A percentile compares a stretch with the other conserved stretches of the same genome.
Conservation (phyloP, 352 stramenopile genomes). For the Globisporangium paddicum region DNA sequence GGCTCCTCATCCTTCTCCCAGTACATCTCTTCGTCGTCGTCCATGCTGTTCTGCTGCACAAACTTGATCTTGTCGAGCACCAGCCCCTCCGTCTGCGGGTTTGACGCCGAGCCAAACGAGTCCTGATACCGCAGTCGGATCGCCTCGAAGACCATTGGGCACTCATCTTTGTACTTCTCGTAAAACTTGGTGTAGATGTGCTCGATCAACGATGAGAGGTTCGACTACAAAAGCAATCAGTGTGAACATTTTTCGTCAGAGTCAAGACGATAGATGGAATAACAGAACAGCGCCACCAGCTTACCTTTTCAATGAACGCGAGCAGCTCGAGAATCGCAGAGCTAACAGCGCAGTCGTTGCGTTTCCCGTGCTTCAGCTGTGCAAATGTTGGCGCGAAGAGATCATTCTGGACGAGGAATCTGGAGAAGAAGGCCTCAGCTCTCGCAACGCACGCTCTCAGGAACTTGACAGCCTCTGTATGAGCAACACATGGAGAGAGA, state of each 20-base stretch:
- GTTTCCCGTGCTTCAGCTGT: constrained; percentile 43
- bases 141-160: constrained; percentile 66
- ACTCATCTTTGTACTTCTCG: constrained; percentile 61
- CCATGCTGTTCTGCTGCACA: constrained; percentile 45
- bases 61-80: constrained; percentile 43
- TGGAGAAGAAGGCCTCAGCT: constrained; percentile 78
- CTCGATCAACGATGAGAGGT: constrained; percentile 64
- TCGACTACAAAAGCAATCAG: constrained; percentile 26
- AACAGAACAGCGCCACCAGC: background rate
- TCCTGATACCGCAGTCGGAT: constrained; percentile 57
- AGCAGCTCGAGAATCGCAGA: constrained; percentile 75
- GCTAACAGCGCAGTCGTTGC: constrained; percentile 52
- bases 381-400: constrained; percentile 55
- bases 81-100: constrained; percentile 11
- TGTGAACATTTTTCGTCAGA: too few species aligned
- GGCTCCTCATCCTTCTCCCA: constrained; percentile 70
- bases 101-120: constrained; percentile 28
- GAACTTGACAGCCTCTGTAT: constrained; percentile 73
- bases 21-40: constrained; percentile 77
- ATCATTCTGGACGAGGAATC: constrained; percentile 75
- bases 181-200: constrained; percentile 83
- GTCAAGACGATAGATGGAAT: too few species aligned
- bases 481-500: background rate
- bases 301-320: constrained; percentile 72
- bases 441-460: constrained; percentile 64